Evolutionary conservation across 2,329 filamentous ascomycete species (phyloP).

Genomic region (Triangularia setosa): DNA sequence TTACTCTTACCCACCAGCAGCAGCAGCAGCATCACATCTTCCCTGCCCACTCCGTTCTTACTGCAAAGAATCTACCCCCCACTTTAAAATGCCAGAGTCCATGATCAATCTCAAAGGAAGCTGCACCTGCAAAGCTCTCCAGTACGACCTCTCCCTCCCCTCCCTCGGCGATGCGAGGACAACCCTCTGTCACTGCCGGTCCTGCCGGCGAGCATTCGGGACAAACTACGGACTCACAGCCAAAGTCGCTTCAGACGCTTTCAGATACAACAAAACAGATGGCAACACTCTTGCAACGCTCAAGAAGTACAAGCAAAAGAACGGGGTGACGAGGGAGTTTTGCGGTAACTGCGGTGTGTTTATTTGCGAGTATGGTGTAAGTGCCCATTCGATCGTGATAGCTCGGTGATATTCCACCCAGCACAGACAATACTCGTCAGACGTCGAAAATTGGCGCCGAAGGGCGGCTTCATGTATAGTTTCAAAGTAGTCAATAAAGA

Average conservation of each 20-base stretch:
- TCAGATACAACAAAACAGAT: slow-evolving; percentile 26
- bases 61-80: no score
- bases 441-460: no score
- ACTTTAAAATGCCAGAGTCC: no score
- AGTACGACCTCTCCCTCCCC: slow-evolving; percentile 28
- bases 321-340: slow-evolving; percentile 33
- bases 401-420: no score
- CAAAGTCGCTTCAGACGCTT: slow-evolving; percentile 29
- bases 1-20: neutral
- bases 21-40: neutral
- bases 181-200: slow-evolving; percentile 33
- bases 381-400: neutral
- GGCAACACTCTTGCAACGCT: slow-evolving; percentile 11
- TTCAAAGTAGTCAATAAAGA: neutral
- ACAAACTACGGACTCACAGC: slow-evolving; percentile 34
- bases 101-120: slow-evolving; percentile 15
- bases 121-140: slow-evolving; percentile 27
- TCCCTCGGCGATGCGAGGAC: slow-evolving; percentile 30
- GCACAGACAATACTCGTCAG: no score
- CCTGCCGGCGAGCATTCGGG: slow-evolving; percentile 33
- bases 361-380: slow-evolving; percentile 32
- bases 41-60: no score
- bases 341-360: slow-evolving; percentile 31
- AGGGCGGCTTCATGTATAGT: neutral
- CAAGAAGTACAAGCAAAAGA: slow-evolving; percentile 30